Percentiles rank a stretch among this genome's conserved stretches.
phyloP scores from a whole-genome alignment of 2,329 filamentous ascomycete genomes.

The Nothophaeocryptopus gaeumannii region DNA sequence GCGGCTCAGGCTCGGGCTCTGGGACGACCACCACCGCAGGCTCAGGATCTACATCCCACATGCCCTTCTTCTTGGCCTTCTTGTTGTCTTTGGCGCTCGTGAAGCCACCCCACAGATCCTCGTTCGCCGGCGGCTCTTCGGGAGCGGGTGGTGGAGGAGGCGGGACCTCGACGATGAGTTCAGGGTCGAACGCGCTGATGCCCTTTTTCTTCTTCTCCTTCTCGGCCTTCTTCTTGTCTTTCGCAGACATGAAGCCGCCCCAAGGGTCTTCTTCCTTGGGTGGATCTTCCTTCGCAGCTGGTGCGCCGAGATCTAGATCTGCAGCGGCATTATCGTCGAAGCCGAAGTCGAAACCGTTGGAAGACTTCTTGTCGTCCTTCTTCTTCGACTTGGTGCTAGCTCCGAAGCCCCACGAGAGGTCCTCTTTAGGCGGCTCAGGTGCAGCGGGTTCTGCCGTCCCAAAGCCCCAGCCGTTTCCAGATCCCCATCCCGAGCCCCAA shows the following conservation, averaged over 20 bases:
- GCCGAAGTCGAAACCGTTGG: conserved; percentile 33
- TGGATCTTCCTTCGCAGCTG: conserved; percentile 21
- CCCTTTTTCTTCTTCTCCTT: conserved; percentile 31
- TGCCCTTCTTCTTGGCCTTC: conserved; percentile 44
- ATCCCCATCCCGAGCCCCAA: conserved; percentile 36
- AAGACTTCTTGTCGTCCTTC: conserved; percentile 36
- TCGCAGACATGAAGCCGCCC: conserved; percentile 28
- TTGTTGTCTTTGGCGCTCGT: conserved; percentile 36
- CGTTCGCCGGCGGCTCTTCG: conserved; percentile 28
- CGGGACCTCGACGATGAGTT: conserved; percentile 26
- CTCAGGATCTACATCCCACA: conserved; percentile 29
- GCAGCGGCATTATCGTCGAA: conserved; percentile 25
- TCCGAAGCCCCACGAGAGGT: conserved; percentile 28
- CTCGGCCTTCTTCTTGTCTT: conserved; percentile 36
- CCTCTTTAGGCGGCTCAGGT: conserved; percentile 27
- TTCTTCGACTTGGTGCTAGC: conserved; percentile 30
- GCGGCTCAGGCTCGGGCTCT: conserved; percentile 42
- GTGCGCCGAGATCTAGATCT: conserved; percentile 21
- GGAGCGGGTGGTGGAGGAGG: conserved; percentile 27
- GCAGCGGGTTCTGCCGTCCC: conserved; percentile 21
- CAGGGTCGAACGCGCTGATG: conserved; percentile 17
- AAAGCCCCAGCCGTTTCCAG: conserved; percentile 36
- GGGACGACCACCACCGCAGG: conserved; percentile 33
- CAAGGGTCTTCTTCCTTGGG: conserved; percentile 27
- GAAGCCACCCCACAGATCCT: conserved; percentile 36